phyloP scores from a whole-genome alignment of 768 basidiomycete genomes.

The Macrolepiota fuliginosa region DNA sequence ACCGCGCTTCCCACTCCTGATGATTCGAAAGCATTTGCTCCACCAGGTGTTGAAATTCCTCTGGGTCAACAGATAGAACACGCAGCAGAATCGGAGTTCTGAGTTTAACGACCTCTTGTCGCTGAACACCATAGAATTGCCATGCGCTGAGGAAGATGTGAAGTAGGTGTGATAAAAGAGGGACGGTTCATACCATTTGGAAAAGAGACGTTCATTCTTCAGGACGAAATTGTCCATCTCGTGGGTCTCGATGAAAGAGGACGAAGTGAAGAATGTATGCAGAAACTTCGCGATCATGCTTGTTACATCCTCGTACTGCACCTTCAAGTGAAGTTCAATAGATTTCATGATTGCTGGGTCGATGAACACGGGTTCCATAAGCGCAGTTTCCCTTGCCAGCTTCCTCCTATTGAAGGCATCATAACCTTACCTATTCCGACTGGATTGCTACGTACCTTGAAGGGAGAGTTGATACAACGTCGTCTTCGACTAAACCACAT shows the following conservation, averaged over 20 bases:
- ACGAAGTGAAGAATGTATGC: slow-evolving; percentile 54
- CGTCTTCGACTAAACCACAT: slow-evolving; percentile 43
- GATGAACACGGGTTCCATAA: slow-evolving; percentile 60
- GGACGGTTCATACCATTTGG: slow-evolving; percentile 46
- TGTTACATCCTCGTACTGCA: slow-evolving; percentile 46
- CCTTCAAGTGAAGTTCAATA: slow-evolving; percentile 48
- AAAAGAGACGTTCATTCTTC: slow-evolving; percentile 56
- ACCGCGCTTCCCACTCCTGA: slow-evolving; percentile 54
- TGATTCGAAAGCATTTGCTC: slow-evolving; percentile 33
- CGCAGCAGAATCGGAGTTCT: slow-evolving; percentile 58
- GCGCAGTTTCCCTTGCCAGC: slow-evolving; percentile 34
- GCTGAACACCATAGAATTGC: slow-evolving; percentile 65
- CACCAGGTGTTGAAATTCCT: slow-evolving; percentile 56
- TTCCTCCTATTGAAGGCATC: slow-evolving; percentile 40
- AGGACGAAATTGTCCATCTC: slow-evolving; percentile 76
- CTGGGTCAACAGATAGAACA: slow-evolving; percentile 57
- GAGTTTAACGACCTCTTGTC: slow-evolving; percentile 48
- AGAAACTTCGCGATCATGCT: slow-evolving; percentile 62
- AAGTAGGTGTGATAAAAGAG: background rate
- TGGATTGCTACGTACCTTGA: slow-evolving; percentile 41
- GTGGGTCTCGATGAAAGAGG: slow-evolving; percentile 58
- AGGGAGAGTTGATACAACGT: slow-evolving; percentile 49
- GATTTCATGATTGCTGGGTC: slow-evolving; percentile 55
- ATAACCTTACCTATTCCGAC: background rate
- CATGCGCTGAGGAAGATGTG: slow-evolving; percentile 47